phyloP scores from a whole-genome alignment of 129 eudicot species.

The Kitagawia praeruptora region DNA sequence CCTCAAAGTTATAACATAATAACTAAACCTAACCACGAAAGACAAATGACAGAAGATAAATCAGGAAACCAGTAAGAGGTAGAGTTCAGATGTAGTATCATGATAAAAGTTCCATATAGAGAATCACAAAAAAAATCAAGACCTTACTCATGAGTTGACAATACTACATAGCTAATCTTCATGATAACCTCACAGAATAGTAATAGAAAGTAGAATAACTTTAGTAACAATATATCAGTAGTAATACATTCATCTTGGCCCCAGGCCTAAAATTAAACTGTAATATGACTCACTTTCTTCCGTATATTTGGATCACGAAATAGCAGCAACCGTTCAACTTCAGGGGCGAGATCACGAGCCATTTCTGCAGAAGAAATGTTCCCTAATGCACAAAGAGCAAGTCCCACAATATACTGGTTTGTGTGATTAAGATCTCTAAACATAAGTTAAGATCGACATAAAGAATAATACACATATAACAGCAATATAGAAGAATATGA shows the following conservation, averaged over 20 bases:
- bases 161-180: neutral
- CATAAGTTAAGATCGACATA: conserved; percentile 26
- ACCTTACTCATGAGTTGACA: neutral
- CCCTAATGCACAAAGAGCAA: conserved; percentile 97
- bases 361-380: conserved; percentile 95
- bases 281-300: conserved; percentile 64
- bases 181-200: neutral
- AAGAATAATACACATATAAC: conserved; percentile 7
- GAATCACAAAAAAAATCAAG: neutral
- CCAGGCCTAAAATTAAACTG: neutral
- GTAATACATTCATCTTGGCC: neutral
- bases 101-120: neutral
- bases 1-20: neutral
- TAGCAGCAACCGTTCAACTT: conserved; percentile 88
- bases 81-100: neutral
- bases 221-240: neutral
- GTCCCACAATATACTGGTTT: conserved; percentile 90
- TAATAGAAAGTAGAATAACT: neutral
- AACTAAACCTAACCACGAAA: neutral
- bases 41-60: neutral
- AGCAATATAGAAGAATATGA: neutral
- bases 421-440: conserved; percentile 85
- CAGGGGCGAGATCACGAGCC: conserved; percentile 99
- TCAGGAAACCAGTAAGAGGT: neutral
- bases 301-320: conserved; percentile 97